phyloP scores from a whole-genome alignment of 768 basidiomycete species.

The Naematelia encephala region DNA sequence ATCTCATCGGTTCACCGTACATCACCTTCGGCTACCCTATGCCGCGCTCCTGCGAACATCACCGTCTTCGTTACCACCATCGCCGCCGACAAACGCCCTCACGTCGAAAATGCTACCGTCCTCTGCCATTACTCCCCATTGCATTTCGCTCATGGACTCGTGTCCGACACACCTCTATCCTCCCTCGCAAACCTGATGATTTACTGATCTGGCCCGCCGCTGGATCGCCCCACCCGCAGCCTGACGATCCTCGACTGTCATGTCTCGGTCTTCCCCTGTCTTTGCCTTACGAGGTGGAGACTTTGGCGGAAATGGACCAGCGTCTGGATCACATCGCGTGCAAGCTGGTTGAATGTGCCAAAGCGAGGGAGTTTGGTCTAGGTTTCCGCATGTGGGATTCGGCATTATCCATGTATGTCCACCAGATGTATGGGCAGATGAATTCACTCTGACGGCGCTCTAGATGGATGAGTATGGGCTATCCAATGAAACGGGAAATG shows the following conservation, averaged over 20 bases:
- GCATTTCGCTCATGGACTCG: too few species aligned
- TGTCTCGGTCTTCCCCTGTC: slow-evolving; percentile 40
- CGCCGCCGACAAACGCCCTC: background rate
- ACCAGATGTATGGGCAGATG: background rate
- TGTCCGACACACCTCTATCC: slow-evolving; percentile 7
- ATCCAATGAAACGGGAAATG: slow-evolving; percentile 77
- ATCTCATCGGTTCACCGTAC: slow-evolving; percentile 7
- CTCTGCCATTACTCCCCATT: background rate
- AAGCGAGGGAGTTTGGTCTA: slow-evolving; percentile 77
- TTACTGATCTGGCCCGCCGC: slow-evolving; percentile 20
- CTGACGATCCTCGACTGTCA: slow-evolving; percentile 39
- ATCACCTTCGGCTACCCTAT: slow-evolving; percentile 1
- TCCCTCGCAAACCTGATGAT: background rate
- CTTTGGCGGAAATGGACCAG: slow-evolving; percentile 69
- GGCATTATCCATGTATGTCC: slow-evolving; percentile 30
- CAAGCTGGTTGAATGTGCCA: slow-evolving; percentile 66
- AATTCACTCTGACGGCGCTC: slow-evolving; percentile 3
- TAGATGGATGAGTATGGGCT: slow-evolving; percentile 79
- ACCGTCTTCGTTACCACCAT: background rate
- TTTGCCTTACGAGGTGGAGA: slow-evolving; percentile 74
- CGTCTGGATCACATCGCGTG: slow-evolving; percentile 70
- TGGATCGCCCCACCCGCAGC: slow-evolving; percentile 18
- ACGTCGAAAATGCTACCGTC: too few species aligned
- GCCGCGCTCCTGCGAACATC: background rate
- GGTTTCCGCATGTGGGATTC: slow-evolving; percentile 68